phyloP scores from a whole-genome alignment of 139 green algal species.

The Trebouxia sp. region DNA sequence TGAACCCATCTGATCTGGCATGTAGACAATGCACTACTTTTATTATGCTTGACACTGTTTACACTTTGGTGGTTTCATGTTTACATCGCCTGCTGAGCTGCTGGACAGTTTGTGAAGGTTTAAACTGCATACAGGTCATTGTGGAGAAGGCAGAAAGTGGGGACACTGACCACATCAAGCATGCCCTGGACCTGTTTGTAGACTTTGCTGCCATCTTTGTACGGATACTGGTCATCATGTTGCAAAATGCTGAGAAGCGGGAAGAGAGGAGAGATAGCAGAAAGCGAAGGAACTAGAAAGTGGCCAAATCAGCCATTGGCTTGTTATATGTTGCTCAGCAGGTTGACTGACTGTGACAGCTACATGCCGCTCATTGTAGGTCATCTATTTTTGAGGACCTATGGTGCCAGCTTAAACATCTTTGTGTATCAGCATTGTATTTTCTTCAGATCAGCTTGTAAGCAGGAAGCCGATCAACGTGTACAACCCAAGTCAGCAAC shows the following conservation, averaged over 20 bases:
- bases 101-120: neutral
- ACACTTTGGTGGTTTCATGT: neutral
- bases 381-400: too few species aligned
- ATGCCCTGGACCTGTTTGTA: constrained; percentile 56
- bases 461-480: too few species aligned
- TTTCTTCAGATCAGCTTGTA: too few species aligned
- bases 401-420: too few species aligned
- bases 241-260: constrained; percentile 56
- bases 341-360: too few species aligned
- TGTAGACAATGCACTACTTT: neutral
- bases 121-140: constrained; percentile 44
- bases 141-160: constrained; percentile 51
- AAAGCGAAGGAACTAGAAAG: neutral
- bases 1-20: neutral
- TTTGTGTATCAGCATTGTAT: too few species aligned
- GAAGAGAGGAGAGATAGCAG: constrained; percentile 29
- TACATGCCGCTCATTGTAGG: too few species aligned
- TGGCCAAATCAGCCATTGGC: neutral
- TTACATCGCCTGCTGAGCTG: neutral
- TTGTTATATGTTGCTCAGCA: neutral
- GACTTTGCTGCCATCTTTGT: constrained; percentile 69
- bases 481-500: too few species aligned
- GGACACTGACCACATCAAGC: constrained; percentile 37
- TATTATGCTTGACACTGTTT: neutral
- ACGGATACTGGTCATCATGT: constrained; percentile 72